Conservation (phyloP, 2,329 filamentous ascomycete species). For the Macroventuria anomochaeta region DNA sequence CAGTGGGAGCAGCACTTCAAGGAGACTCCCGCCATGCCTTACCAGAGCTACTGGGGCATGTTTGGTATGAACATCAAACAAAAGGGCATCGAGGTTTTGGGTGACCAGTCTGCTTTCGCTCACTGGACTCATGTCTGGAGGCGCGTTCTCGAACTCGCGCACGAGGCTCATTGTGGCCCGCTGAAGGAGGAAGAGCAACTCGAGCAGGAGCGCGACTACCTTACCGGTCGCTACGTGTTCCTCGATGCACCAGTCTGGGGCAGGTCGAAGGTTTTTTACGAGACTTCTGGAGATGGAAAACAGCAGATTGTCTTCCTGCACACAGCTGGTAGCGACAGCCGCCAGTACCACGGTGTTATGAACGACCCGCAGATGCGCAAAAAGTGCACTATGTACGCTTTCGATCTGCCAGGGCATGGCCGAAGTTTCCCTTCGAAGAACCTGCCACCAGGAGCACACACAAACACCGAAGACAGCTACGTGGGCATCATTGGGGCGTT, state of each 20-base stretch:
- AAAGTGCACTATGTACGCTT: constrained; percentile 58
- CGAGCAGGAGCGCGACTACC: constrained; percentile 50
- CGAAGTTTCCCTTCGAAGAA: constrained; percentile 55
- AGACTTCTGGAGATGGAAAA: constrained; percentile 55
- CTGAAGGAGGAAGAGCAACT: constrained; percentile 50
- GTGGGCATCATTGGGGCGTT: constrained; percentile 55
- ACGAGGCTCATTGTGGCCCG: constrained; percentile 56
- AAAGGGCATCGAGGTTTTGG: constrained; percentile 56
- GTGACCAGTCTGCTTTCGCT: constrained; percentile 54
- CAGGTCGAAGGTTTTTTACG: constrained; percentile 58
- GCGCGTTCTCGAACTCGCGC: constrained; percentile 56
- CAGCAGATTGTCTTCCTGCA: constrained; percentile 56
- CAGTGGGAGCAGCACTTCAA: constrained; percentile 58
- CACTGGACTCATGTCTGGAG: constrained; percentile 57
- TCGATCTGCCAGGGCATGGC: constrained; percentile 59
- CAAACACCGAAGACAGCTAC: constrained; percentile 57
- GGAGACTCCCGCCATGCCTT: constrained; percentile 51
- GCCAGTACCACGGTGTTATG: constrained; percentile 61
- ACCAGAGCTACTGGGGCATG: constrained; percentile 56
- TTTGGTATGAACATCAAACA: constrained; percentile 59
- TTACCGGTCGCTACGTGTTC: constrained; percentile 57
- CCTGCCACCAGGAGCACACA: constrained; percentile 54
- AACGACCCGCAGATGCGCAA: constrained; percentile 56
- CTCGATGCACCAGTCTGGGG: constrained; percentile 57
- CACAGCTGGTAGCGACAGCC: constrained; percentile 55